phyloP scores from a whole-genome alignment of 2,329 filamentous ascomycete genomes.

The Hypoxylon sp. region DNA sequence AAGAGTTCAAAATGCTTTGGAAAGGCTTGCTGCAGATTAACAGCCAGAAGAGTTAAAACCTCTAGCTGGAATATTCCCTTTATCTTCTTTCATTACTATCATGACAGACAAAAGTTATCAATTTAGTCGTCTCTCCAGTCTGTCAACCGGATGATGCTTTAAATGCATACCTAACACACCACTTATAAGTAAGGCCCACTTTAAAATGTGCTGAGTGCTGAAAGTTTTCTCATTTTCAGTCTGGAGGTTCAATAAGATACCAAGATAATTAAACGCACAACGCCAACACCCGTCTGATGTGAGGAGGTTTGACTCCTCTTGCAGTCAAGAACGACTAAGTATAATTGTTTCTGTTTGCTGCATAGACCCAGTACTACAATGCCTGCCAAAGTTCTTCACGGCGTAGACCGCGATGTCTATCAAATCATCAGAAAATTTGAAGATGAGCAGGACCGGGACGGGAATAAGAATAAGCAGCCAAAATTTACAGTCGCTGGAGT shows the following conservation, averaged over 20 bases:
- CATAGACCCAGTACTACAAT: constrained; percentile 19
- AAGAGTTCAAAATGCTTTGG: background rate
- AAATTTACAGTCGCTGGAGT: constrained; percentile 70
- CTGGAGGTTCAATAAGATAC: background rate
- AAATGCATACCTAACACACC: constrained; percentile 3
- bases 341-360: background rate
- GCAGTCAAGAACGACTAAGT: background rate
- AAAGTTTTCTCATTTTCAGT: constrained; percentile 12
- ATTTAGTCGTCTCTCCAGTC: background rate
- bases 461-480: constrained; percentile 48
- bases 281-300: background rate
- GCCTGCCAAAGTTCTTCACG: constrained; percentile 48
- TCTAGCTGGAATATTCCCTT: no score
- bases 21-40: no score
- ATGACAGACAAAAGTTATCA: background rate
- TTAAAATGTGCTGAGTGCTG: background rate
- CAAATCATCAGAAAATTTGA: constrained; percentile 82
- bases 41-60: no score
- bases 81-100: no score
- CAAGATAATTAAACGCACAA: background rate
- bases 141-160: background rate
- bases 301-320: background rate
- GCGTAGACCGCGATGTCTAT: constrained; percentile 79
- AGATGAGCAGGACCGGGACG: constrained; percentile 68
- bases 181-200: background rate